phyloP scores from a whole-genome alignment of 257 asterid species.

The Plectranthus barbatus region DNA sequence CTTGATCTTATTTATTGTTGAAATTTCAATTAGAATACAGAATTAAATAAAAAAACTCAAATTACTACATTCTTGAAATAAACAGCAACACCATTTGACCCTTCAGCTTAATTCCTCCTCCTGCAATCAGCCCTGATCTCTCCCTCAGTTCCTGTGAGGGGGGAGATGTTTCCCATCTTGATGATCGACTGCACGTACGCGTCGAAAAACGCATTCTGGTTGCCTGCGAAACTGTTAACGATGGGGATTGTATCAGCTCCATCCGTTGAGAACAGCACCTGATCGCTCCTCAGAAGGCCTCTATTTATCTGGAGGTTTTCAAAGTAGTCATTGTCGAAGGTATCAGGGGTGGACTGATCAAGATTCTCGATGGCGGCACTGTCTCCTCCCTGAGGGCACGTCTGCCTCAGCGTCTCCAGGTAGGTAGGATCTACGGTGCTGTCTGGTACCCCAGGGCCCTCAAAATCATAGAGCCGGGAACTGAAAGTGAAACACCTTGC shows the following conservation, averaged over 20 bases:
- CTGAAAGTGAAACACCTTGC: slow-evolving; percentile 12
- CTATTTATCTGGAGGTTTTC: slow-evolving; percentile 7
- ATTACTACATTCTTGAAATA: no score
- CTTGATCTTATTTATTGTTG: no score
- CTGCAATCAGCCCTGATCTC: slow-evolving; percentile 26
- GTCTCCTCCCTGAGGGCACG: slow-evolving; percentile 19
- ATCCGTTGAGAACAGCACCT: slow-evolving; percentile 16
- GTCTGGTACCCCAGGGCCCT: slow-evolving; percentile 5
- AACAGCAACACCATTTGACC: neutral
- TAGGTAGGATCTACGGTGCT: neutral
- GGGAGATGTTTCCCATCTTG: slow-evolving; percentile 21
- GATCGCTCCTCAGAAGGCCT: slow-evolving; percentile 24
- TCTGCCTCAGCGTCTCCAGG: neutral
- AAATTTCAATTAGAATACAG: no score
- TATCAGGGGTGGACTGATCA: slow-evolving; percentile 8
- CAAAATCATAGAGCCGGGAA: slow-evolving; percentile 11
- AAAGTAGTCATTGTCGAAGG: slow-evolving; percentile 16
- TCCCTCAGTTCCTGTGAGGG: slow-evolving; percentile 11
- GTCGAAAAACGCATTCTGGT: slow-evolving; percentile 7
- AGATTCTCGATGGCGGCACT: slow-evolving; percentile 3
- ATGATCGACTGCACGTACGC: slow-evolving; percentile 19
- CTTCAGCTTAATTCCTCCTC: neutral
- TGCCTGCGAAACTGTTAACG: neutral
- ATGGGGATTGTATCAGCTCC: slow-evolving; percentile 11
- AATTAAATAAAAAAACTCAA: no score